Conservation (phyloP, 2,329 filamentous ascomycete genomes). For the Nemania sp. region DNA sequence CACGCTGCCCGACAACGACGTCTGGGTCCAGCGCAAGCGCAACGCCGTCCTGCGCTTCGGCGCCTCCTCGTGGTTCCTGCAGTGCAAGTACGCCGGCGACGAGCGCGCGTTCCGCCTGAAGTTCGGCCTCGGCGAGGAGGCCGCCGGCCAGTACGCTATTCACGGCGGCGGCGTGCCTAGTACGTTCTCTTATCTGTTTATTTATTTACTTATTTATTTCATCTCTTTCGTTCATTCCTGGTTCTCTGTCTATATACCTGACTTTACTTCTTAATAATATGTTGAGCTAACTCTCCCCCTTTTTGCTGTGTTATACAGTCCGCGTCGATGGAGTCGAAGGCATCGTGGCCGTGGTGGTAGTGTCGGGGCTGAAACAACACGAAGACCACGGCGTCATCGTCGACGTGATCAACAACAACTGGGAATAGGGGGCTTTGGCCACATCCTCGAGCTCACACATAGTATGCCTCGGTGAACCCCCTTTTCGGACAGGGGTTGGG, state of each 20-base stretch:
- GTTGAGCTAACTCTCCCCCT: neutral
- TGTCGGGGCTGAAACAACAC: slow-evolving; percentile 75
- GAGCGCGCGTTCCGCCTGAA: slow-evolving; percentile 67
- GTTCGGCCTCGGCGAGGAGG: slow-evolving; percentile 62
- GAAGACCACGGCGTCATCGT: slow-evolving; percentile 78
- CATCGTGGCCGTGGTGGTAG: slow-evolving; percentile 72
- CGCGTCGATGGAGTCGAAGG: slow-evolving; percentile 74
- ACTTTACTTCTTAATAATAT: no score
- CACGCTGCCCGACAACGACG: slow-evolving; percentile 70
- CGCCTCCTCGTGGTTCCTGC: slow-evolving; percentile 70
- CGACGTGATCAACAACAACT: slow-evolving; percentile 64
- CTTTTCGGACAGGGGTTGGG: no score
- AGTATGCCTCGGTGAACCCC: no score
- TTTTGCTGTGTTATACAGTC: slow-evolving; percentile 49
- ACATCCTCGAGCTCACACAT: no score
- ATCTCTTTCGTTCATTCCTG: neutral
- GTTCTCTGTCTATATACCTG: no score
- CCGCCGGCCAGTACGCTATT: slow-evolving; percentile 68
- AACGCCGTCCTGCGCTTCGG: slow-evolving; percentile 74
- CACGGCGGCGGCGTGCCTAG: slow-evolving; percentile 74
- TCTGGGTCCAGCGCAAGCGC: slow-evolving; percentile 71
- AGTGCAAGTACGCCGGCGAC: slow-evolving; percentile 66
- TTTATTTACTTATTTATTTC: neutral
- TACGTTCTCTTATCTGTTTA: slow-evolving; percentile 5
- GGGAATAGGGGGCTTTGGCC: slow-evolving; percentile 36